A percentile compares a stretch with the other conserved stretches of the same genome.
These are phyloP conservation scores for Isabelozyma gotoi DNA, from an alignment of 805 yeast genomes.

Conservation along the genomic window DNA sequence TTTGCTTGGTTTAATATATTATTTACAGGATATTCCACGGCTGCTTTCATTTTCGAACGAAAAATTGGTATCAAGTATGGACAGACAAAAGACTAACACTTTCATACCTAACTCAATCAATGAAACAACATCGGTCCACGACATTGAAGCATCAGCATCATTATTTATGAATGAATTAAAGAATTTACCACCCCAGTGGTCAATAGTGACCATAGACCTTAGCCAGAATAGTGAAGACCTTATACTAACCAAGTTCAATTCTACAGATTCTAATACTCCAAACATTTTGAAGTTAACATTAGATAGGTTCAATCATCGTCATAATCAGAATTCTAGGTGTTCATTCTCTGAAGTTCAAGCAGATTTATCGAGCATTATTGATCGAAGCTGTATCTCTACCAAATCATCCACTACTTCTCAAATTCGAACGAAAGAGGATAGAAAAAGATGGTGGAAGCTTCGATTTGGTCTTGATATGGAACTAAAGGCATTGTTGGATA, in stretches of 20 bases:
- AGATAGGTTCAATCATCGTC: neutral
- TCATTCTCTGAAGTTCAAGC: neutral
- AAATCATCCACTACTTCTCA: conserved; percentile 49
- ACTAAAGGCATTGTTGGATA: conserved; percentile 51
- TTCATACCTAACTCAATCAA: neutral
- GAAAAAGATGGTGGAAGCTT: conserved; percentile 76
- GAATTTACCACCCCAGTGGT: conserved; percentile 40
- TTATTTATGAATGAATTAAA: neutral
- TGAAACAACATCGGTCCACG: neutral
- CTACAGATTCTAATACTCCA: neutral
- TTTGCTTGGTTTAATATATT: neutral
- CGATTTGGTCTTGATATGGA: conserved; percentile 62
- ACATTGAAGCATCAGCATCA: neutral
- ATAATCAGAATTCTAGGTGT: neutral
- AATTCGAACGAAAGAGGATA: conserved; percentile 56
- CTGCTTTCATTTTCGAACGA: neutral
- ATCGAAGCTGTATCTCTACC: conserved; percentile 60
- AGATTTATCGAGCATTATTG: neutral
- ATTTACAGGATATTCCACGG: conserved; percentile 1
- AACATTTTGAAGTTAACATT: neutral
- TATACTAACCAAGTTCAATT: conserved; percentile 46
- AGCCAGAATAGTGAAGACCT: conserved; percentile 60
- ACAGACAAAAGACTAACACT: neutral
- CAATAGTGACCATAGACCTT: conserved; percentile 58
- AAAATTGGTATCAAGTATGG: neutral